These are phyloP conservation scores for Spizellomyces sp. DNA, from an alignment of 192 early-diverging fungal genomes.

Conservation along the genomic window DNA sequence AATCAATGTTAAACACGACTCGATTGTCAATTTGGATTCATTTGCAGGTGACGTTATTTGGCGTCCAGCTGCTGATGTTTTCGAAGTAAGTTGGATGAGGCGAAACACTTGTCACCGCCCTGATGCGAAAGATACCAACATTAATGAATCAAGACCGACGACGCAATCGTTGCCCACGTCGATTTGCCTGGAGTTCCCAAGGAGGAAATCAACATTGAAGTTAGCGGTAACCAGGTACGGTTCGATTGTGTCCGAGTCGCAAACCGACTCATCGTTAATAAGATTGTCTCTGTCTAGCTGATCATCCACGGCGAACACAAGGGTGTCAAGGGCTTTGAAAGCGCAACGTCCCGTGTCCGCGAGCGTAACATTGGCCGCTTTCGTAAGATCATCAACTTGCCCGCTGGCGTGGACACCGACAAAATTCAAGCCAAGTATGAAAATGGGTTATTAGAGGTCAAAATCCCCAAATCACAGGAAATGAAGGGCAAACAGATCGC, in stretches of 20 bases:
- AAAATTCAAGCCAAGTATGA: conserved; percentile 54
- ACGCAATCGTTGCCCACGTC: conserved; percentile 46
- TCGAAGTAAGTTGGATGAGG: not conserved
- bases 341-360: conserved; percentile 45
- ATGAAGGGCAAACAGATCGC: not conserved
- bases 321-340: conserved; percentile 28
- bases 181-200: conserved; percentile 62
- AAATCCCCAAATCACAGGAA: conserved; percentile 5
- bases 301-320: conserved; percentile 47
- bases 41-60: conserved; percentile 1
- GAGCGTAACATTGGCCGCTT: conserved; percentile 57
- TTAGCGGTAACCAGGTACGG: conserved; percentile 39
- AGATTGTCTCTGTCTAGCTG: conserved; percentile 12
- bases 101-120: not conserved
- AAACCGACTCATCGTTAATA: too few relatives aligned
- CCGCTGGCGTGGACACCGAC: conserved; percentile 45
- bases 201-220: conserved; percentile 55
- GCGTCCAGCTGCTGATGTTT: conserved; percentile 12
- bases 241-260: too few relatives aligned
- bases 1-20: too few relatives aligned
- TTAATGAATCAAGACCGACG: conserved; percentile 42
- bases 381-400: conserved; percentile 50
- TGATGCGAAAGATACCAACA: not conserved
- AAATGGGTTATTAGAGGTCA: conserved; percentile 56
- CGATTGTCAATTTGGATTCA: not conserved